Percentiles rank a stretch among this genome's conserved stretches.
Evolutionary conservation across 2,329 filamentous ascomycete species (phyloP).

Genomic region (Fusarium gaditjirri): DNA sequence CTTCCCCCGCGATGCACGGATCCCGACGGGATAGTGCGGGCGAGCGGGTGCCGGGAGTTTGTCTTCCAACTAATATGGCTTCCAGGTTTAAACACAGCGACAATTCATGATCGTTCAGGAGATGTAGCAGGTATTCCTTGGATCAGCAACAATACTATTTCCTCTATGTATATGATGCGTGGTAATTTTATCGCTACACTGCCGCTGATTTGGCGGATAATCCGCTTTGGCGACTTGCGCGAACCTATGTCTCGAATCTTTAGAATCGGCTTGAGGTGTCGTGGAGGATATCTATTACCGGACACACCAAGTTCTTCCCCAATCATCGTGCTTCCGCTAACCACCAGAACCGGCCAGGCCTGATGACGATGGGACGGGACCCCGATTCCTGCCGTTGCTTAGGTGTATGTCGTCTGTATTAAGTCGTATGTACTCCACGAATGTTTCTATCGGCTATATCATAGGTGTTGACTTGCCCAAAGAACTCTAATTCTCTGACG

Average conservation of each 20-base stretch:
- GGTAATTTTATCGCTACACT: neutral
- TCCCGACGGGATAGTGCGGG: constrained; percentile 42
- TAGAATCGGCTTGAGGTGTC: neutral
- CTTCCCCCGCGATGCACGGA: constrained; percentile 45
- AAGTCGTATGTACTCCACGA: constrained; percentile 1
- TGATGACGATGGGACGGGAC: constrained; percentile 8
- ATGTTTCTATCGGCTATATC: constrained; percentile 31
- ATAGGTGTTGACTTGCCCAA: constrained; percentile 32
- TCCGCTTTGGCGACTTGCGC: neutral
- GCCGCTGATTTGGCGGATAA: neutral
- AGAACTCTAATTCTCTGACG: constrained; percentile 10
- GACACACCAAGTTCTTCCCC: neutral
- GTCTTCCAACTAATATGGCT: neutral
- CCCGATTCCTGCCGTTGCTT: constrained; percentile 32
- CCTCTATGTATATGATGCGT: neutral
- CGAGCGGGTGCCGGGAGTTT: constrained; percentile 41
- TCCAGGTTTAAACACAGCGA: neutral
- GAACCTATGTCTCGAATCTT: neutral
- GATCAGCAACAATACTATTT: neutral
- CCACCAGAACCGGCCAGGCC: constrained; percentile 2
- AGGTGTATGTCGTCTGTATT: constrained; percentile 8
- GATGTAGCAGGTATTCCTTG: neutral
- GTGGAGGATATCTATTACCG: neutral
- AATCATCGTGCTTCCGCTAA: constrained; percentile 13
- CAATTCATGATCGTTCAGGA: neutral